Base-by-base conservation (phyloP, 176 grass and related monocot genomes). In the Carex cristatella region DNA sequence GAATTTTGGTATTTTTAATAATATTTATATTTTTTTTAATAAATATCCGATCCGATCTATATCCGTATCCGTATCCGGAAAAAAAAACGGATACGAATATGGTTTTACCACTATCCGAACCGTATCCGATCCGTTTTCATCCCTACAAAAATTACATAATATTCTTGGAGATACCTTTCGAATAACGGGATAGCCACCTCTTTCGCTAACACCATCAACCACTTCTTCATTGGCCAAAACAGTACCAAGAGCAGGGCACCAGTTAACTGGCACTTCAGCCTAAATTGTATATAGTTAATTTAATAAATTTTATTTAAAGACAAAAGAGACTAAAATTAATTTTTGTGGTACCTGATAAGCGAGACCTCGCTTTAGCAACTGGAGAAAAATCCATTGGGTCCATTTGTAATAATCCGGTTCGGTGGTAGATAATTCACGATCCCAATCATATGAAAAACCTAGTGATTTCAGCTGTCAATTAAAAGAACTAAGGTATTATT, bases 341-440 rank as follows among this genome's bases (percentile, higher is more conserved):
- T 73, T 70, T 69, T 90, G n/a, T 8, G 65, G 74, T 72, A 98
- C 95, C 91, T 98, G 95, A 77, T 98, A 98, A 87, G 93, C 93
- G 7, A 98, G 78, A 78, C 95, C 95, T 94, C 88, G 92, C 80
- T 98, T 98, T 70, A 98, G 58, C 18, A 98, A 53, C 77, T 98
- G 95, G 84, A 98, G 91, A 87, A 98, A 98, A 90, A 98, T 98
- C 95, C 95, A 98, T 82, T 98, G 95, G 2, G 95, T 98, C 93
- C 95, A 95, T 88, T 92, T 95, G 86, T 98, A 98, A 87, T 98
- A 98, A 69, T 88, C 51, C 13, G 95, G 95, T 81, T 98, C 95
- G 9, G 95, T 98, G 5, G 95, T 98, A 15, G 91, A 98, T 57
- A 98, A 79, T 89, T 98, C 93, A 88, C 93, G 95, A 83, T 95